Base-by-base conservation (phyloP, 2,329 filamentous ascomycete species). In the Cytospora paraplurivora region DNA sequence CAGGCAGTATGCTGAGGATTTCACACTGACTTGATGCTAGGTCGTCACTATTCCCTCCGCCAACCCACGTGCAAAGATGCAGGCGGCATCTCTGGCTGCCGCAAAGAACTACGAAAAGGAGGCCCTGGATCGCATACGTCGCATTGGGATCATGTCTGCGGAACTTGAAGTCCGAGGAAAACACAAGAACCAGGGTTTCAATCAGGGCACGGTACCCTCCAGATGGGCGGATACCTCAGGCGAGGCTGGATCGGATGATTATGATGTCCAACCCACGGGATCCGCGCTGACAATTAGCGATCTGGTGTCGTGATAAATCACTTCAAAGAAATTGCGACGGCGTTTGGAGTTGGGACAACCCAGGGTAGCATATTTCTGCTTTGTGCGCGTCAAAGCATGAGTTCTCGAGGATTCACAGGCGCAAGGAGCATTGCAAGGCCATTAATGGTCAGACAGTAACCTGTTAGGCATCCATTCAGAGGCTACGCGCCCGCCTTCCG, bases 81-180 rank as follows among this genome's bases (percentile, higher is more conserved):
- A 97, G 73, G 78, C 80, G 33, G 82, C 88, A 7, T 87, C 89
- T 0, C 79, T 96, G 27, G 79, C 85, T 21, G 86, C 87, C 63
- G 86, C 92, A 2, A 83, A 84, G 61, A 82, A 84, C 34, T 95
- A 95, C 71, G 88, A 93, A 71, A 83, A 85, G 56, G 89, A 92
- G 66, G 86, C 93, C 7, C 83, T 91, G 59, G 82, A 96, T 68
- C 87, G 92, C 51, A 81, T 98, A 59, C 82, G 93, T 59, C 86
- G 90, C 54, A 88, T 97, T 71, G 92, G 90, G 68, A 85, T 96
- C 65, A 75, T 88, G 5, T 85, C 88, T 34, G 89, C 92, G 0
- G 90, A 91, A 8, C 79, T 97, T 34, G 91, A 96, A 68, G 82
- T 93, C 33, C 83, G 80, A 67, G 75, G 73, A 1, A 55, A 57